Base-by-base conservation (phyloP, 768 basidiomycete species). In the Kwoniella botswanensis region DNA sequence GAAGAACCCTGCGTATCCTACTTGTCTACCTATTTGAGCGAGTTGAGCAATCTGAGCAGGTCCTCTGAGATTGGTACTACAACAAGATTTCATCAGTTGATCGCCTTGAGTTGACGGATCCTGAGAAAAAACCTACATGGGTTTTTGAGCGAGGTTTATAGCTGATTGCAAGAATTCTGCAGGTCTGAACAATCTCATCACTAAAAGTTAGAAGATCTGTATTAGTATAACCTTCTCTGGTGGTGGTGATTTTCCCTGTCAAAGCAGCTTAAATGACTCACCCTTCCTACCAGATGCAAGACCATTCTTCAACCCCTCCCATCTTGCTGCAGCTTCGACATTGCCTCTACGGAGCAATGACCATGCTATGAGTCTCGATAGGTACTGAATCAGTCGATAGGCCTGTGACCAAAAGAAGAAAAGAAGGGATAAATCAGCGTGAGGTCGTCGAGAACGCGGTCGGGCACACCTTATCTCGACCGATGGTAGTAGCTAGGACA, bases 111-210 rank as follows among this genome's bases (percentile, higher is more conserved):
- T 18, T 10, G 22, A 58, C 56, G 56, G 17, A 29, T 60, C 54
- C 54, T n/a, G 54, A 58, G 29, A 35, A 4, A 52, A 6, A 21
- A 75, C 83, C 62, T 58, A 84, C 83, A 80, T 67, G 5, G 81
- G 80, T 11, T 68, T 62, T 17, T 76, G 73, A 3, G 89, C 85
- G 21, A 91, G 90, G 63, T 90, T 90, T 56, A 97, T 85, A 41
- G 93, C 94, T 1, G 93, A 89, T 82, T 98, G 96, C 6, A 95
- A 86, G 84, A 97, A 93, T 81, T 99, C 97, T 72, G 95, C 76
- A 9, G 94, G 94, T 84, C 98, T 96, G 76, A 94, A 93, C 64
- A 99, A 86, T 17, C 97, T 90, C 87, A 26, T 26, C 26, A 26
- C 26, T 26, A 26, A 3, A 26, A 26, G 26, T 1, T 26, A 26